Conservation (phyloP, 805 yeast genomes). For the Candida sithepensis region DNA sequence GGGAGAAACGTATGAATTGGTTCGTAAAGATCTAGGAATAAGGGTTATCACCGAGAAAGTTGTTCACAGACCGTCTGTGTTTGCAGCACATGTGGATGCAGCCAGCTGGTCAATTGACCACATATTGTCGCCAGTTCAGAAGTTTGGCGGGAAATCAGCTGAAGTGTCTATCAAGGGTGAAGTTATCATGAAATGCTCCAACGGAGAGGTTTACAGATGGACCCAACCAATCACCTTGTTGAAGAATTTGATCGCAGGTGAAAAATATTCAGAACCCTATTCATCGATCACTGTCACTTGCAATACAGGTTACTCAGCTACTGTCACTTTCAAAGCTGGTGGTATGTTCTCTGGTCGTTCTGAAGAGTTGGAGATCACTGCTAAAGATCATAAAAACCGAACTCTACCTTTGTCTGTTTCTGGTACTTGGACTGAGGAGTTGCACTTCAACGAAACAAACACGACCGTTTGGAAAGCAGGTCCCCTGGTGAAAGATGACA, state of each 20-base stretch:
- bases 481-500: constrained; percentile 51
- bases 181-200: constrained; percentile 49
- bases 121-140: constrained; percentile 73
- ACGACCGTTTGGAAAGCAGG: constrained; percentile 69
- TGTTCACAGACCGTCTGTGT: constrained; percentile 78
- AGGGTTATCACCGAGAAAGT: constrained; percentile 83
- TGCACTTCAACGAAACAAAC: constrained; percentile 42
- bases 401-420: constrained; percentile 34
- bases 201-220: constrained; percentile 80
- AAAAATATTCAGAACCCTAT: constrained; percentile 85
- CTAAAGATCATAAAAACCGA: constrained; percentile 35
- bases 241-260: constrained; percentile 91
- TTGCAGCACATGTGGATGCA: constrained; percentile 78
- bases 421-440: constrained; percentile 84
- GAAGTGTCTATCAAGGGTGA: constrained; percentile 78
- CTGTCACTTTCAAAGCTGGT: constrained; percentile 67
- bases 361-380: constrained; percentile 55
- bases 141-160: constrained; percentile 92
- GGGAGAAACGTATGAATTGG: constrained; percentile 91
- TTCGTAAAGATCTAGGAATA: constrained; percentile 76
- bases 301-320: constrained; percentile 65
- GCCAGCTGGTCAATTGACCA: constrained; percentile 63
- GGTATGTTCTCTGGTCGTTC: constrained; percentile 86
- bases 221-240: constrained; percentile 76
- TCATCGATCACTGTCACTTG: constrained; percentile 64